Base-by-base conservation (phyloP, 2,329 filamentous ascomycete genomes). In the Colletotrichum sp. region DNA sequence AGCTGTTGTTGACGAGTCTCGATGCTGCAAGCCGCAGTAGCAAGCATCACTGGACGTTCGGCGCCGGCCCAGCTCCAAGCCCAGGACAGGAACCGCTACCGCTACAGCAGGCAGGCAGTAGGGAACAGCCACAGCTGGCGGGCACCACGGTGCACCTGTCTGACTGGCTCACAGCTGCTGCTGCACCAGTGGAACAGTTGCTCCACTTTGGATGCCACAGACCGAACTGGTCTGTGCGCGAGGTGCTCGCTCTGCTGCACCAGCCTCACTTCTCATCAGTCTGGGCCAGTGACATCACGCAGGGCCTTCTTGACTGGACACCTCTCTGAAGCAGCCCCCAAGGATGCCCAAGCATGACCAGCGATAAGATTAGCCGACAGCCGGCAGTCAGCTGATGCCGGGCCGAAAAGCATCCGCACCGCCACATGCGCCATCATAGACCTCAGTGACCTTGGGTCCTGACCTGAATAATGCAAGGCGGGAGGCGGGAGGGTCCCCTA, bases 221-320 rank as follows among this genome's bases (percentile, higher is more conserved):
- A 26, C n/a, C 43, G 43, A 48, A 48, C n/a, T 52, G 34, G 8
- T 13, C 64, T 32, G 70, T 75, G 70, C 70, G 13, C 21, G 15
- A 4, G 52, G n/a, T 30, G 12, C 16, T 26, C 10, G 15, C 12
- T 26, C 10, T 43, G 34, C 26, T 36, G 32, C 60, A 28, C 21
- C 28, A 61, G 28, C 28, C 63, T 73, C 68, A 67, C 38, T 18
- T 64, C 65, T 58, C n/a, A 32, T 64, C 52, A 66, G 52, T 61
- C 67, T 48, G 28, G 57, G 30, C 65, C 38, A 43, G 76, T 77
- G 76, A 77, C 76, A 77, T 77, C 76, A 77, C 76, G 68, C 48
- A 32, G 36, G 32, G 30, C 28, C 34, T 26, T 38, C n/a, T 48
- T 67, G 65, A 67, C 30, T 57, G 24, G 68, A 43, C 34, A 69